Conservation (phyloP, 2,329 filamentous ascomycete species). For the Aspergillus sp. region DNA sequence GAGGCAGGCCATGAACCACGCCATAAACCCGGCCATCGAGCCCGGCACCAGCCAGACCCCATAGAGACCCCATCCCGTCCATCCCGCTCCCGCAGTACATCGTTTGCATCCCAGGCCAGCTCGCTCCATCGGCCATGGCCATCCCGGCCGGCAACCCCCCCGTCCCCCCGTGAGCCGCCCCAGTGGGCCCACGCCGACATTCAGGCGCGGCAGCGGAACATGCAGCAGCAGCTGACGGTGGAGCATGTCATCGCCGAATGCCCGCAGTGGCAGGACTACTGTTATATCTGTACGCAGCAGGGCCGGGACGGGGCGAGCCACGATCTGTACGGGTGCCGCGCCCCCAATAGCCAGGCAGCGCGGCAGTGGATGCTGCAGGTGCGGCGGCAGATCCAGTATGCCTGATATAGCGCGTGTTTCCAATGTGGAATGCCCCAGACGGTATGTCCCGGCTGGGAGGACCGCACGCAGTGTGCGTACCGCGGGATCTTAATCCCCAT, state of each 20-base stretch:
- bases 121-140: background rate
- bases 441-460: background rate
- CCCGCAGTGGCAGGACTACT: background rate
- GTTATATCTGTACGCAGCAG: constrained; percentile 1
- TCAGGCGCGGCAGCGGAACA: background rate
- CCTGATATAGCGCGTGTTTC: background rate
- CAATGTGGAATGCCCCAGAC: background rate
- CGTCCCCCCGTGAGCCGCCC: background rate
- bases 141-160: background rate
- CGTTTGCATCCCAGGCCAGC: background rate
- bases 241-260: background rate
- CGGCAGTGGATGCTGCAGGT: background rate
- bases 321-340: background rate
- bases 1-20: too few relatives aligned
- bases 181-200: background rate
- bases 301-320: background rate
- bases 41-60: too few relatives aligned
- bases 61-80: too few relatives aligned
- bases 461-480: background rate
- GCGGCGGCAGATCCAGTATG: background rate
- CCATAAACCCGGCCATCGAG: too few relatives aligned
- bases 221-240: background rate
- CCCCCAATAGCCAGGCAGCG: background rate
- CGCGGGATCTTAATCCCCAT: background rate
- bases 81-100: too few relatives aligned